phyloP scores from a whole-genome alignment of 306 rosid genomes.

The Quercus berberidifolia region DNA sequence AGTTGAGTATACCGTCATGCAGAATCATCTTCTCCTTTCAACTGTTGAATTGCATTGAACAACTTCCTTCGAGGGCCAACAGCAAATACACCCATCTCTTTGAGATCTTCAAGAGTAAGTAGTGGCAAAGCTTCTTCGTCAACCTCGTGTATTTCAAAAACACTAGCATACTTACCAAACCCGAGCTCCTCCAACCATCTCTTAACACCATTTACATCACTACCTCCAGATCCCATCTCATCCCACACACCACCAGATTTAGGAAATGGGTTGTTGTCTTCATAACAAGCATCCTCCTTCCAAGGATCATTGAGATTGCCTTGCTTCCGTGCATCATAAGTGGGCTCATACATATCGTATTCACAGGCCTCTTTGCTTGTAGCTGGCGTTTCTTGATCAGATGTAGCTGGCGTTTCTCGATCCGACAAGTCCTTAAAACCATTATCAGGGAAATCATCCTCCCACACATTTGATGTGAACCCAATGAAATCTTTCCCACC shows the following conservation, averaged over 20 bases:
- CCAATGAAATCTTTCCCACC: constrained; percentile 14
- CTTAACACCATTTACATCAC: constrained; percentile 9
- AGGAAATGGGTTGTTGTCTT: constrained; percentile 3
- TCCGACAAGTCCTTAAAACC: constrained; percentile 23
- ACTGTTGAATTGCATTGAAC: constrained; percentile 31
- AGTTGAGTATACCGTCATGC: constrained; percentile 6
- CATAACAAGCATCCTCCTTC: constrained; percentile 18
- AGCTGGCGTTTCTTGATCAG: constrained; percentile 24
- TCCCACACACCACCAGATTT: constrained; percentile 11
- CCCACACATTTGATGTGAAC: background rate
- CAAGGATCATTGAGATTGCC: background rate
- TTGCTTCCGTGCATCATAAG: background rate
- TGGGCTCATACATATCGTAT: constrained; percentile 13
- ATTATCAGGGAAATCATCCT: constrained; percentile 2
- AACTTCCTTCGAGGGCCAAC: constrained; percentile 38
- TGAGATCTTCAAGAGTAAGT: constrained; percentile 46
- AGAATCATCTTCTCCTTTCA: constrained; percentile 13
- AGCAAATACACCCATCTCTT: constrained; percentile 37
- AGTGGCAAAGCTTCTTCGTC: constrained; percentile 41
- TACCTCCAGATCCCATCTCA: constrained; percentile 6
- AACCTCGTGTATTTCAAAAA: constrained; percentile 40
- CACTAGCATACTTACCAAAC: constrained; percentile 34
- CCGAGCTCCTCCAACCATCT: constrained; percentile 38
- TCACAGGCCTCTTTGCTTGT: constrained; percentile 33
- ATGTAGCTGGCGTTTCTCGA: constrained; percentile 23